Conservation (phyloP, 371 early-diverging fungal genomes). For the Blakeslea trispora region DNA sequence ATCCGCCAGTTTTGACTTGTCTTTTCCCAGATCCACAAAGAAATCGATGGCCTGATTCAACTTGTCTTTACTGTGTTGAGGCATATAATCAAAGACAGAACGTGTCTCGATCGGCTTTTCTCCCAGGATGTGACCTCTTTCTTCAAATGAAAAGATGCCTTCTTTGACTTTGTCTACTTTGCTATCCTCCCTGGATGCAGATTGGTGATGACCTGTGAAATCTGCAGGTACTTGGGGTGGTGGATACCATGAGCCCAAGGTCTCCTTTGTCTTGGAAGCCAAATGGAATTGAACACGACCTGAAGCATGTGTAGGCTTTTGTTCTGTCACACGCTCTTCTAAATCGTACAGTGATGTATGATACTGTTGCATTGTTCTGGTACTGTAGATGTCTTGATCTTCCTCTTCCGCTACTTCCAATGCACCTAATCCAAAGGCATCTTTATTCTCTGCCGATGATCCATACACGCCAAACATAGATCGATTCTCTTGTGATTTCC, state of each 20-base stretch:
- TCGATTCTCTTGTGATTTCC: conserved; percentile 17
- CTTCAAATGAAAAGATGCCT: conserved; percentile 57
- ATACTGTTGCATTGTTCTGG: conserved; percentile 19
- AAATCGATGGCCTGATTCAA: conserved; percentile 59
- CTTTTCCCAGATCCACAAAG: conserved; percentile 27
- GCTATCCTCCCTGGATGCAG: conserved; percentile 5
- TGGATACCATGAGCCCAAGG: conserved; percentile 58
- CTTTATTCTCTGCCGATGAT: conserved; percentile 8
- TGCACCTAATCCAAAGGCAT: conserved; percentile 44
- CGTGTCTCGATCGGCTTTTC: conserved; percentile 72
- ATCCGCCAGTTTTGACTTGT: conserved; percentile 38
- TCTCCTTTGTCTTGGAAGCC: conserved; percentile 31
- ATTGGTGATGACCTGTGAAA: conserved; percentile 51
- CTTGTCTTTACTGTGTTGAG: conserved; percentile 65
- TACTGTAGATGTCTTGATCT: conserved; percentile 47
- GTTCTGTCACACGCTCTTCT: conserved; percentile 22
- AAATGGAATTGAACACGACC: conserved; percentile 40
- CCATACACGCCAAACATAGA: conserved; percentile 36
- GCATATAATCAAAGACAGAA: conserved; percentile 78
- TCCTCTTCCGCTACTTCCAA: conserved; percentile 60
- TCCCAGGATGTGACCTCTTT: conserved; percentile 67
- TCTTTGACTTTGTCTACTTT: conserved; percentile 10
- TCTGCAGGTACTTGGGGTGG: conserved; percentile 61
- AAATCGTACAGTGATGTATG: conserved; percentile 45
- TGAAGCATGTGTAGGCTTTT: neutral